Conservation (phyloP, 2,329 filamentous ascomycete genomes). For the Hirsutella minnesotensis region DNA sequence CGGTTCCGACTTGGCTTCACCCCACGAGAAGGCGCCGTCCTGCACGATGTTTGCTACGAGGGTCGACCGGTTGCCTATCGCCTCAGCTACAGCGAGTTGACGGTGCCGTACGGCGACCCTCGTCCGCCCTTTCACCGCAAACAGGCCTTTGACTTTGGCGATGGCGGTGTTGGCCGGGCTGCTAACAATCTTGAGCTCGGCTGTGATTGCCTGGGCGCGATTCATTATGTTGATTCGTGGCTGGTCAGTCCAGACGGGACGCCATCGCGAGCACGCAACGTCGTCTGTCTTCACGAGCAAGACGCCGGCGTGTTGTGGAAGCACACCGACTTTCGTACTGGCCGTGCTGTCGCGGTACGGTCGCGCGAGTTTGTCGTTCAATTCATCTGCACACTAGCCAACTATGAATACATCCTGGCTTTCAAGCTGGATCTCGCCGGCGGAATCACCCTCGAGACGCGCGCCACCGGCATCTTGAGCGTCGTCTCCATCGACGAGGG, state of each 20-base stretch:
- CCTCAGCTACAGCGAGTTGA: conserved; percentile 57
- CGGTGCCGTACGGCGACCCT: conserved; percentile 56
- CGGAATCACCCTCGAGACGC: conserved; percentile 47
- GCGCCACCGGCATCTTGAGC: conserved; percentile 55
- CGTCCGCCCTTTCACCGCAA: conserved; percentile 56
- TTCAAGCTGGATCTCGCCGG: conserved; percentile 50
- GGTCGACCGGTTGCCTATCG: conserved; percentile 54
- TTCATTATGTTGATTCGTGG: conserved; percentile 50
- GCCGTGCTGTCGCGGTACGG: conserved; percentile 46
- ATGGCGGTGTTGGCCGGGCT: conserved; percentile 53
- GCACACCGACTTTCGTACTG: conserved; percentile 57
- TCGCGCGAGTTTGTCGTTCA: conserved; percentile 54
- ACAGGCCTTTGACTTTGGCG: conserved; percentile 61
- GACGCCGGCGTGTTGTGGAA: conserved; percentile 63
- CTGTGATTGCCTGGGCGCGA: conserved; percentile 59
- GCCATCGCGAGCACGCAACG: conserved; percentile 39
- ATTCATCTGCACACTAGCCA: conserved; percentile 56
- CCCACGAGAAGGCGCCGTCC: conserved; percentile 55
- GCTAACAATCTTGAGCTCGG: conserved; percentile 59
- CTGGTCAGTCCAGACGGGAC: conserved; percentile 41
- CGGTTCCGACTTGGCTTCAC: conserved; percentile 58
- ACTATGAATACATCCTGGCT: conserved; percentile 53
- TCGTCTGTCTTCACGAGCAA: conserved; percentile 58
- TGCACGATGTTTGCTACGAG: conserved; percentile 60
- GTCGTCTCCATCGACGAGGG: conserved; percentile 47